Evolutionary conservation across 1,139 yeast species (phyloP), one percentile per base, ranked within the genome.

Genomic region (Yamadazyma siamensis): DNA sequence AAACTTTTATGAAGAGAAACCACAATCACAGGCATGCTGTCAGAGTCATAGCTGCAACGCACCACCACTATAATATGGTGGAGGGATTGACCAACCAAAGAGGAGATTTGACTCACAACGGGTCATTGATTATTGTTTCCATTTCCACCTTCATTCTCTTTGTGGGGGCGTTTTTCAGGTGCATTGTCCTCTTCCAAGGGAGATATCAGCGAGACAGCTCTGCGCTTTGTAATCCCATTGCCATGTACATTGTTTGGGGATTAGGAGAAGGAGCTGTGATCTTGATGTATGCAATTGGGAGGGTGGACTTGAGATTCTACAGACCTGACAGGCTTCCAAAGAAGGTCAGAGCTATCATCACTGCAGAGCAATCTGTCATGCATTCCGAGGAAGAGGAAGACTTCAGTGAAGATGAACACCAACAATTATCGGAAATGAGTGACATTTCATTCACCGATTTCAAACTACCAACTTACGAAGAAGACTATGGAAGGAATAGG

Each of bases 221-320:
- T 5, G 31, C 46, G 0, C 40, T 56, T 4, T 52, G 59, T 29
- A 39, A 43, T 17, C 73, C 78, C n/a, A 70, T 73, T 28, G 77
- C 77, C 18, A 73, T 80, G 79, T 83, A 80, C 52, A 65, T 80
- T 22, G 58, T 76, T 41, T 82, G 85, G 75, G 72, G 73, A 16
- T 74, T 70, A 4, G 61, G 78, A 25, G 94, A 84, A 57, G 67
- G 69, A 0, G 41, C 78, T 17, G 72, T 80, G 35, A 68, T 77
- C 35, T 39, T 76, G 5, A 35, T 78, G 26, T 79, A 77, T 53
- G 54, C 83, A 26, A 53, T 77, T 17, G 77, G 79, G 25, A 66
- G 94, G 50, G 75, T 80, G 29, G 94, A 83, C 52, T 66, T 83
- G 46, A 68, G 94, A 50, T 83, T 83, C 59, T 83, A 83, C 65